Evolutionary conservation across 2,329 filamentous ascomycete genomes (phyloP).

Genomic region (Calonectria honghensis): DNA sequence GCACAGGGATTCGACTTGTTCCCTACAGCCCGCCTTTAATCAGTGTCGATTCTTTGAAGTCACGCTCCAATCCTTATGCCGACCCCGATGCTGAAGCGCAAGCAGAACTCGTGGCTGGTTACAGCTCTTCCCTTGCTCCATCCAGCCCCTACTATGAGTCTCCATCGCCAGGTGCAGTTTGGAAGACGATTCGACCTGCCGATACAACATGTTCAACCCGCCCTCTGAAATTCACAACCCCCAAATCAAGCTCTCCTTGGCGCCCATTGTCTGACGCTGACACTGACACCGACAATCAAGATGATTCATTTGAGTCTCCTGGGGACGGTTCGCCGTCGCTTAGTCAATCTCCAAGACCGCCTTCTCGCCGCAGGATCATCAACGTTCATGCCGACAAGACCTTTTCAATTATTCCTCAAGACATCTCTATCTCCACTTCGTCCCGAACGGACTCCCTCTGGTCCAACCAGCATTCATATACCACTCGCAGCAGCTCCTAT

Average conservation of each 20-base stretch:
- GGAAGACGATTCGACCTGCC: conserved; percentile 44
- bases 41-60: conserved; percentile 53
- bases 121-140: conserved; percentile 45
- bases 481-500: conserved; percentile 69
- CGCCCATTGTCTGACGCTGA: conserved; percentile 40
- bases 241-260: conserved; percentile 49
- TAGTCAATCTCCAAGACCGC: conserved; percentile 52
- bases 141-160: conserved; percentile 51
- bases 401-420: conserved; percentile 69
- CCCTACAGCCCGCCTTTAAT: conserved; percentile 63
- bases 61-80: conserved; percentile 53
- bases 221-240: conserved; percentile 44
- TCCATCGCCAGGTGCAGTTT: conserved; percentile 51
- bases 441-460: conserved; percentile 58
- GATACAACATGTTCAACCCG: conserved; percentile 46
- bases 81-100: conserved; percentile 52
- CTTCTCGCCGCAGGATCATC: conserved; percentile 64
- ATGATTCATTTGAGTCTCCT: conserved; percentile 40
- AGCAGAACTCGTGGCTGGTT: conserved; percentile 42
- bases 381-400: conserved; percentile 75
- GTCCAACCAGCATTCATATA: conserved; percentile 67
- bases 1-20: conserved; percentile 61
- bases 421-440: conserved; percentile 52
- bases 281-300: conserved; percentile 44
- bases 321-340: conserved; percentile 36